phyloP scores from a whole-genome alignment of 2,329 filamentous ascomycete genomes.

The Cadophora sp. region DNA sequence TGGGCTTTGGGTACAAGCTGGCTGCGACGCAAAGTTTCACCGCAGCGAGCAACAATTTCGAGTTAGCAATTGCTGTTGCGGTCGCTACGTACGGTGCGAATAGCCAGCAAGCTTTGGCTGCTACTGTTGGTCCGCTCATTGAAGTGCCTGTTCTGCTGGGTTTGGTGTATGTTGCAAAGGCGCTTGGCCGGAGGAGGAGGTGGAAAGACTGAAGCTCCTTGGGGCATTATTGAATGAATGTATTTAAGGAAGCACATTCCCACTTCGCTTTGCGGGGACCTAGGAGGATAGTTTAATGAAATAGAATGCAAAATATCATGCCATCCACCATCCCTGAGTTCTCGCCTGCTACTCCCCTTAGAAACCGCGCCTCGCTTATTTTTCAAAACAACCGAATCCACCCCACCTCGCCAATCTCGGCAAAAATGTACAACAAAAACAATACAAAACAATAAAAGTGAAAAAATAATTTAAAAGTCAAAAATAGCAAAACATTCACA shows the following conservation, averaged over 20 bases:
- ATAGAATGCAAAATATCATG: neutral
- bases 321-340: neutral
- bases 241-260: neutral
- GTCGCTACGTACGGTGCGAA: constrained; percentile 80
- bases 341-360: neutral
- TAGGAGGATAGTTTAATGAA: neutral
- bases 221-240: neutral
- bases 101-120: constrained; percentile 81
- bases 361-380: neutral
- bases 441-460: neutral
- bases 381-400: neutral
- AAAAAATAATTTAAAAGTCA: neutral
- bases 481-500: neutral
- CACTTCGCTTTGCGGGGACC: neutral
- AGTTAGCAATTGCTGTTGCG: constrained; percentile 87
- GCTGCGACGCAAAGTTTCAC: constrained; percentile 84
- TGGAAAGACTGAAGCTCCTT: constrained; percentile 41
- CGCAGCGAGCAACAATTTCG: constrained; percentile 92
- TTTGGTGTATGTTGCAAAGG: constrained; percentile 76
- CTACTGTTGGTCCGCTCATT: constrained; percentile 84
- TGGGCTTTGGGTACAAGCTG: constrained; percentile 77
- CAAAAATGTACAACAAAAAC: neutral
- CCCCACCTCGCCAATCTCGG: neutral
- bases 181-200: constrained; percentile 56
- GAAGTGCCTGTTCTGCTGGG: constrained; percentile 84